phyloP scores from a whole-genome alignment of 2,329 filamentous ascomycete genomes.

The Sordariomycetes sp. region DNA sequence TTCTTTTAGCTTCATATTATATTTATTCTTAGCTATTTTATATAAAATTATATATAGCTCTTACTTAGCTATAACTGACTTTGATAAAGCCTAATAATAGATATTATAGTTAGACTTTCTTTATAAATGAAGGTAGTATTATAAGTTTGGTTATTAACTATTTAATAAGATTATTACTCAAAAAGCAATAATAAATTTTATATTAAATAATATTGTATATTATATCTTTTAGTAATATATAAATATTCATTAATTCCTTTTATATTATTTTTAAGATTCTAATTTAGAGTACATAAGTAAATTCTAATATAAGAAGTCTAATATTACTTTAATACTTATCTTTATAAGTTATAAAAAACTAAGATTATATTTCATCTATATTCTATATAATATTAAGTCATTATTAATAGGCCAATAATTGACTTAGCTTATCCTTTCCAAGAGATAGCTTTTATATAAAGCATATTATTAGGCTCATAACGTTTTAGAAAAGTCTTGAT shows the following conservation, averaged over 20 bases:
- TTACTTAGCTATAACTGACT: neutral
- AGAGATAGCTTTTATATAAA: neutral
- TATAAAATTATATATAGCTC: neutral
- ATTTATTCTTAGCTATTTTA: neutral
- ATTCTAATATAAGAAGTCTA: constrained; percentile 2
- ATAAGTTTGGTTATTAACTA: neutral
- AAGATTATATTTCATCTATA: neutral
- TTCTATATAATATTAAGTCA: neutral
- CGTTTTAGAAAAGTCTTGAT: neutral
- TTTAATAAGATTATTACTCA: neutral
- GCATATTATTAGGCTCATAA: neutral
- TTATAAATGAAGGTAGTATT: no score
- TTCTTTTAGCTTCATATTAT: neutral
- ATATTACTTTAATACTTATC: neutral
- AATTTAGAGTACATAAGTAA: neutral
- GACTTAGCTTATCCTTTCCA: neutral
- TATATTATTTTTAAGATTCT: neutral
- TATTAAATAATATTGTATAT: neutral
- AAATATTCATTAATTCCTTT: neutral
- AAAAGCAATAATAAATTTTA: neutral
- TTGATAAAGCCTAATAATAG: neutral
- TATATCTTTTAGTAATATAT: neutral
- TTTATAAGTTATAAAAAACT: neutral
- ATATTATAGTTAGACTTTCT: neutral
- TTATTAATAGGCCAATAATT: neutral